phyloP scores from a whole-genome alignment of 805 yeast species.

The Yarrowia sp. region DNA sequence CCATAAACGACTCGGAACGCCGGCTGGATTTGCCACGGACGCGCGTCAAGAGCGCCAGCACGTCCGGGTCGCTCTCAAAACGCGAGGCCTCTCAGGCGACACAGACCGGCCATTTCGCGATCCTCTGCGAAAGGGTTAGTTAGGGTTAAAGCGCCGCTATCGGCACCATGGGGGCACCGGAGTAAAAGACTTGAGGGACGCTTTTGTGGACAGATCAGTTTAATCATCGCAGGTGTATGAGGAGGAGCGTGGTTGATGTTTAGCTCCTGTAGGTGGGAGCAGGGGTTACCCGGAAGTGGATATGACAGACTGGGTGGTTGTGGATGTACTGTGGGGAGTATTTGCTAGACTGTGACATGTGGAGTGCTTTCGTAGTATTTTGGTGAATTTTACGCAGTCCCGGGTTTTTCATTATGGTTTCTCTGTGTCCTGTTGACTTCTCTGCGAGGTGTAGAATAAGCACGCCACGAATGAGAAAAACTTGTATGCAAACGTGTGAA shows the following conservation, averaged over 20 bases:
- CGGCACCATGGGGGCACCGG: not conserved
- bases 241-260: too few species aligned
- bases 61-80: not conserved
- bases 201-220: not conserved
- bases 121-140: not conserved
- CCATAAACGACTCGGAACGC: not conserved
- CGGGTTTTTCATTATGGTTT: too few species aligned
- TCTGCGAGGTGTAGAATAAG: too few species aligned
- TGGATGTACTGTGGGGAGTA: too few species aligned
- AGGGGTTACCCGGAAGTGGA: constrained; percentile 10
- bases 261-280: too few species aligned
- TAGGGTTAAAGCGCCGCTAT: constrained; percentile 2
- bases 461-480: too few species aligned
- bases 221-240: constrained; percentile 2
- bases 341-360: too few species aligned
- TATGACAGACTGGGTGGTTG: too few species aligned
- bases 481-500: too few species aligned
- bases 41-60: not conserved
- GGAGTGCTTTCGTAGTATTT: too few species aligned
- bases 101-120: not conserved
- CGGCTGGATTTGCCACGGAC: not conserved
- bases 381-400: too few species aligned
- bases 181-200: not conserved
- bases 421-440: too few species aligned
- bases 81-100: not conserved